Percentiles rank a stretch among this genome's conserved stretches.
Evolutionary conservation across 495 filamentous ascomycete species (phyloP).

Genomic region (Pyrenula aspistea): DNA sequence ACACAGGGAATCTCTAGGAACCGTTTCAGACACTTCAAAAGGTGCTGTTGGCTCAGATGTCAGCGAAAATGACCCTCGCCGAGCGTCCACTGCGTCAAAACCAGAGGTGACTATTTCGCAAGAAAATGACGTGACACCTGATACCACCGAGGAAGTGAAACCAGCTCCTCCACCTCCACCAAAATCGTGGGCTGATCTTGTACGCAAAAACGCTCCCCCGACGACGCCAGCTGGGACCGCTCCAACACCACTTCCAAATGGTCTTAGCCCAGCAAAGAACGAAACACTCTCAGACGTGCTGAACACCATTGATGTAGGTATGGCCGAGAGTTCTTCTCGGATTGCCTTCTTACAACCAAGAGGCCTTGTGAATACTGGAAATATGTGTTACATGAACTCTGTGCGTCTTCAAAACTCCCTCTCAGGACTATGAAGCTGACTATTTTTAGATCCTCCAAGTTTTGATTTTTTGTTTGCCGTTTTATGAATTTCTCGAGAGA

Average conservation of each 20-base stretch:
- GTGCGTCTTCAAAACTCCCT: slow-evolving; percentile 38
- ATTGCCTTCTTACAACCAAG: slow-evolving; percentile 84
- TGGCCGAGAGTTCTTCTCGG: slow-evolving; percentile 44
- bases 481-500: slow-evolving; percentile 87
- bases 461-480: slow-evolving; percentile 82
- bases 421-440: slow-evolving; percentile 1
- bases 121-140: slow-evolving; percentile 6
- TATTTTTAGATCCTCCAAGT: slow-evolving; percentile 71
- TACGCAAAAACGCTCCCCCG: slow-evolving; percentile 37
- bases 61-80: slow-evolving; percentile 8
- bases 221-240: slow-evolving; percentile 14
- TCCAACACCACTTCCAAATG: slow-evolving; percentile 28
- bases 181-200: slow-evolving; percentile 70
- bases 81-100: slow-evolving; percentile 10
- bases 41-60: slow-evolving; percentile 12
- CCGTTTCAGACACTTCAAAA: slow-evolving; percentile 23
- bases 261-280: slow-evolving; percentile 35
- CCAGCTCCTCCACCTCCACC: slow-evolving; percentile 33
- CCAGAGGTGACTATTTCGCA: slow-evolving; percentile 4
- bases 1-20: slow-evolving; percentile 26
- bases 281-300: slow-evolving; percentile 64
- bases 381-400: slow-evolving; percentile 99
- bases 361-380: slow-evolving; percentile 90
- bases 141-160: slow-evolving; percentile 16
- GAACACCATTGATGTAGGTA: slow-evolving; percentile 47